Evolutionary conservation across 805 yeast species (phyloP).

Genomic region (Maudiozyma barnettii): DNA sequence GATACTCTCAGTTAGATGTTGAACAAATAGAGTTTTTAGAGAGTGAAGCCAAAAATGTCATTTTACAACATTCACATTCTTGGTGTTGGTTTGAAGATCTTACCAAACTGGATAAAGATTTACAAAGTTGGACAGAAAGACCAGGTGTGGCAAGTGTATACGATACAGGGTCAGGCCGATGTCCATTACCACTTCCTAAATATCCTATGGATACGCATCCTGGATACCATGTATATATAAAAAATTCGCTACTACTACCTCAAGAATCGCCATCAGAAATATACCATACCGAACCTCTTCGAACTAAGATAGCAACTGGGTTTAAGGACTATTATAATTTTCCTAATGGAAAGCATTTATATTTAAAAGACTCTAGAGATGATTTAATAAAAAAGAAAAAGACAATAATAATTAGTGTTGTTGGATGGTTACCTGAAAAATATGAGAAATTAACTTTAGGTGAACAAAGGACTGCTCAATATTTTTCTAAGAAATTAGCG

Average conservation of each 20-base stretch:
- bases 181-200: slow-evolving; percentile 20
- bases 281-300: slow-evolving; percentile 26
- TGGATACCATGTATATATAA: slow-evolving; percentile 17
- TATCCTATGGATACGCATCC: slow-evolving; percentile 15
- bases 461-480: slow-evolving; percentile 21
- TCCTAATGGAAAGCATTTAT: slow-evolving; percentile 30
- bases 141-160: slow-evolving; percentile 22
- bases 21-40: slow-evolving; percentile 21
- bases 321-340: slow-evolving; percentile 32
- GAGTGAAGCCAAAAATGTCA: slow-evolving; percentile 18
- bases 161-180: slow-evolving; percentile 23
- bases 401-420: slow-evolving; percentile 24
- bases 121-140: slow-evolving; percentile 7
- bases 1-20: slow-evolving; percentile 20
- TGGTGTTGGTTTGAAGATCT: slow-evolving; percentile 29
- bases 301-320: slow-evolving; percentile 30
- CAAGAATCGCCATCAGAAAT: slow-evolving; percentile 18
- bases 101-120: slow-evolving; percentile 8
- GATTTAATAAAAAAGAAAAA: slow-evolving; percentile 17
- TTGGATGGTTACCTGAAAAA: slow-evolving; percentile 27
- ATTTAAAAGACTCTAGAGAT: slow-evolving; percentile 21
- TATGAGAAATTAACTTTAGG: slow-evolving; percentile 24
- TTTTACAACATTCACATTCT: slow-evolving; percentile 14
- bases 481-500: slow-evolving; percentile 21
- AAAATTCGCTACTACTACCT: slow-evolving; percentile 27